Base-by-base conservation (phyloP, 306 rosid species). In the Pueraria montana region DNA sequence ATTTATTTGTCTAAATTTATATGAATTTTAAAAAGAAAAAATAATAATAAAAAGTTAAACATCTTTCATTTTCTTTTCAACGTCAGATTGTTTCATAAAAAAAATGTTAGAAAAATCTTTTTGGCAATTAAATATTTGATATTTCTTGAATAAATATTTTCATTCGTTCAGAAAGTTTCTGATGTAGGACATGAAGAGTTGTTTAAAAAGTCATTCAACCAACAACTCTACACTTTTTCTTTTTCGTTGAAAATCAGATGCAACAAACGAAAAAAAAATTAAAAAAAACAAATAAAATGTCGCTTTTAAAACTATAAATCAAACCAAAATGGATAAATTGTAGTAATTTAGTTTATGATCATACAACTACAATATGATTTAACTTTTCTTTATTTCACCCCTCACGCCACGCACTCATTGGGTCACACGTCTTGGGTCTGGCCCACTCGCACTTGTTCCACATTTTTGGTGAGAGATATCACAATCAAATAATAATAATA, bases 361-460 rank as follows among this genome's bases (percentile, higher is more conserved):
- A 66, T 40, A 26, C 56, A 46, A 13, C 13, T 46, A 6, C n/a
- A 23, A 52, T 23, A 2, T 6, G 1, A 52, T 10, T 56, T 56
- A 20, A 20, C 16, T 21, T 58, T 58, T 23, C 5, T 32, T 30
- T 38, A n/a, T 32, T 7, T 4, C 46, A 38, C 2, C 11, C 17
- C 24, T 32, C 80, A 38, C 38, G 17, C 9, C 42, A 65, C 24
- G 21, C 42, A 34, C 17, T 32, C 5, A 24, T 53, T 67, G 68
- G 45, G 32, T 14, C 68, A 52, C 83, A 79, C 67, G 66, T 79
- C 40, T 48, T 78, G 38, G 74, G 82, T 27, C 4, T 36, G 82
- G 26, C 53, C 82, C 74, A 65, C 66, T 30, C 1, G 17, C 24
- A 50, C 11, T 65, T 64, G n/a, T 55, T 18, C 23, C 36, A 27